These are phyloP conservation scores for Colletotrichum melonis DNA, from an alignment of 2,329 filamentous ascomycete genomes.

Conservation along the genomic window DNA sequence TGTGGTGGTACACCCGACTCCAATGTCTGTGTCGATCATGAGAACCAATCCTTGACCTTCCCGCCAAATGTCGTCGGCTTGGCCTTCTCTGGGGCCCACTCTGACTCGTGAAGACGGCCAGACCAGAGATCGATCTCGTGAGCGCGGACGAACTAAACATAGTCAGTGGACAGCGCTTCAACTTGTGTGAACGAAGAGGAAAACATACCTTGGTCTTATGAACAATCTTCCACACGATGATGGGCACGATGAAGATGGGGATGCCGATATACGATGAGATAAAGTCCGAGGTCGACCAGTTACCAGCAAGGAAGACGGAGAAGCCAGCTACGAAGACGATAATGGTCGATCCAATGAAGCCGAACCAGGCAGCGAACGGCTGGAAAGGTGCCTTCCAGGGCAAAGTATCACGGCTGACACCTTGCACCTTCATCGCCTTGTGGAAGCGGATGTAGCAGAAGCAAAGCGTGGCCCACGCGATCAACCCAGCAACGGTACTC, in stretches of 20 bases:
- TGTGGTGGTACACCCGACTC: not conserved
- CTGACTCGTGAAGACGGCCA: slow-evolving; percentile 38
- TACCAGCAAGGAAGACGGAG: slow-evolving; percentile 69
- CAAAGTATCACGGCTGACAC: slow-evolving; percentile 47
- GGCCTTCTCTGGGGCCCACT: slow-evolving; percentile 21
- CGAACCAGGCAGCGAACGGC: slow-evolving; percentile 56
- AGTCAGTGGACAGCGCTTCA: no score
- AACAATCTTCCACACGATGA: slow-evolving; percentile 52
- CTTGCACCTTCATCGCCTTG: slow-evolving; percentile 52
- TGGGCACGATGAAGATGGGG: slow-evolving; percentile 65
- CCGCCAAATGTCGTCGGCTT: slow-evolving; percentile 26
- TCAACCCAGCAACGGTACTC: slow-evolving; percentile 56
- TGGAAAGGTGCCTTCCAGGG: slow-evolving; percentile 57
- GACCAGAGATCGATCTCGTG: slow-evolving; percentile 42
- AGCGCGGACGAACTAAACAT: slow-evolving; percentile 38
- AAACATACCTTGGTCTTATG: slow-evolving; percentile 29
- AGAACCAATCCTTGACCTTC: slow-evolving; percentile 31
- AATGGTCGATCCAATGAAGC: slow-evolving; percentile 54
- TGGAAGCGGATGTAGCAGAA: slow-evolving; percentile 56
- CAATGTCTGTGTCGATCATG: not conserved
- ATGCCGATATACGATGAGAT: slow-evolving; percentile 75
- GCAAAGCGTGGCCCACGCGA: slow-evolving; percentile 56
- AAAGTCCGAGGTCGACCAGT: slow-evolving; percentile 67
- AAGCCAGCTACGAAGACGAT: slow-evolving; percentile 69
- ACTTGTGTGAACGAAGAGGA: no score